Percentiles rank a stretch among this genome's conserved stretches.
phyloP scores from a whole-genome alignment of 441 rosid species.

The Croton laevigatus region DNA sequence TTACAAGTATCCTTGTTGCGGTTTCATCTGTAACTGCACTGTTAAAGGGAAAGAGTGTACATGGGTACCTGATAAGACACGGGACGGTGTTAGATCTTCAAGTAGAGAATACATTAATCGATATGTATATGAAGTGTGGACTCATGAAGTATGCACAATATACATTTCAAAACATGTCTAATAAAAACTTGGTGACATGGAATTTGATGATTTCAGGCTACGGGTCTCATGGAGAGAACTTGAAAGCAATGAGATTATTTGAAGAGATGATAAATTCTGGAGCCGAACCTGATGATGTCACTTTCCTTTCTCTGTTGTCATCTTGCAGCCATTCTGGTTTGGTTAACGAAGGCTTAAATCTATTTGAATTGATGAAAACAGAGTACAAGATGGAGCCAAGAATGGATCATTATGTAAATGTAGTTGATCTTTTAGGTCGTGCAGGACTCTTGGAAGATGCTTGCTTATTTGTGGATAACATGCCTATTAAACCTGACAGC shows the following conservation, averaged over 20 bases:
- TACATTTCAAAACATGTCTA: slow-evolving; percentile 46
- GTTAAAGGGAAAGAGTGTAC: slow-evolving; percentile 58
- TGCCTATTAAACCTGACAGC: slow-evolving; percentile 52
- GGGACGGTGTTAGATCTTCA: slow-evolving; percentile 44
- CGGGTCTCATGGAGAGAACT: slow-evolving; percentile 65
- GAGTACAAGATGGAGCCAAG: slow-evolving; percentile 51
- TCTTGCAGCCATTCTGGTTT: slow-evolving; percentile 82
- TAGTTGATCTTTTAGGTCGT: slow-evolving; percentile 79
- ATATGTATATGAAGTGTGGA: slow-evolving; percentile 83
- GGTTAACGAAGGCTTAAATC: slow-evolving; percentile 50
- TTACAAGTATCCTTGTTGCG: slow-evolving; percentile 66
- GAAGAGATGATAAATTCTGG: slow-evolving; percentile 54
- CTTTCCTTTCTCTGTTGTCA: slow-evolving; percentile 66
- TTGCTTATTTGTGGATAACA: slow-evolving; percentile 44
- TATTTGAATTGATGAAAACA: slow-evolving; percentile 50
- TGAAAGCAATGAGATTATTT: slow-evolving; percentile 45
- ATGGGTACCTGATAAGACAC: slow-evolving; percentile 55
- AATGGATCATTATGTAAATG: slow-evolving; percentile 61
- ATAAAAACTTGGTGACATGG: slow-evolving; percentile 61
- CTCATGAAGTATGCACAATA: slow-evolving; percentile 42
- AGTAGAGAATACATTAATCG: slow-evolving; percentile 64
- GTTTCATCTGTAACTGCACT: slow-evolving; percentile 59
- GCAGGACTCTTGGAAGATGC: slow-evolving; percentile 62
- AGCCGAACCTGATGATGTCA: slow-evolving; percentile 53
- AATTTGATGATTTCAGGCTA: slow-evolving; percentile 73